Evolutionary conservation across 495 filamentous ascomycete genomes (phyloP).

Genomic region (Neurospora sp.): DNA sequence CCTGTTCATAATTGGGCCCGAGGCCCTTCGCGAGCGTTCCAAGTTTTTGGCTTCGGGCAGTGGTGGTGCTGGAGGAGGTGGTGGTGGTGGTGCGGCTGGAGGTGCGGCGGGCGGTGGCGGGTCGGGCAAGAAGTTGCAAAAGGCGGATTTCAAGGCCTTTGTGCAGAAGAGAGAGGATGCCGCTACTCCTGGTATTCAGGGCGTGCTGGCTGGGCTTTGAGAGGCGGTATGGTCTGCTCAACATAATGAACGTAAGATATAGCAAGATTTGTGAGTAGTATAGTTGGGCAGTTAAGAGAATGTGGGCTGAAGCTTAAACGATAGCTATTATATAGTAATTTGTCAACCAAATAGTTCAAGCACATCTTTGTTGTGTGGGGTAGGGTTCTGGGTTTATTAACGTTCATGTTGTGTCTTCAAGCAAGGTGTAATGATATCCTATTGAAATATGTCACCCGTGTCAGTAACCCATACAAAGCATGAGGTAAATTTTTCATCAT

Average conservation of each 20-base stretch:
- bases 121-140: slow-evolving; percentile 41
- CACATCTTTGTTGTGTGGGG: not conserved
- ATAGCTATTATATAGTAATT: not conserved
- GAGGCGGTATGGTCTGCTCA: not conserved
- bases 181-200: slow-evolving; percentile 68
- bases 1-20: slow-evolving; percentile 86
- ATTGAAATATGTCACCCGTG: too few relatives aligned
- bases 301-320: not conserved
- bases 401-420: not conserved
- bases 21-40: slow-evolving; percentile 70
- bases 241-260: not conserved
- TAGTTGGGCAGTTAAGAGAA: not conserved
- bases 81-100: not conserved
- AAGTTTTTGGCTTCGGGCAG: slow-evolving; percentile 41
- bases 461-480: too few relatives aligned
- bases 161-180: slow-evolving; percentile 74
- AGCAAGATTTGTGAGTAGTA: not conserved
- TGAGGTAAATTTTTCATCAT: too few relatives aligned
- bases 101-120: slow-evolving; percentile 24
- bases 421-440: too few relatives aligned
- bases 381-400: too few relatives aligned
- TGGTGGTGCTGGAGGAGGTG: slow-evolving; percentile 1
- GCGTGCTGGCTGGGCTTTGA: slow-evolving; percentile 50
- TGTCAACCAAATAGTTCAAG: not conserved
- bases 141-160: slow-evolving; percentile 74